Conservation (phyloP, 495 filamentous ascomycete species). For the Penicillium diatomitis region DNA sequence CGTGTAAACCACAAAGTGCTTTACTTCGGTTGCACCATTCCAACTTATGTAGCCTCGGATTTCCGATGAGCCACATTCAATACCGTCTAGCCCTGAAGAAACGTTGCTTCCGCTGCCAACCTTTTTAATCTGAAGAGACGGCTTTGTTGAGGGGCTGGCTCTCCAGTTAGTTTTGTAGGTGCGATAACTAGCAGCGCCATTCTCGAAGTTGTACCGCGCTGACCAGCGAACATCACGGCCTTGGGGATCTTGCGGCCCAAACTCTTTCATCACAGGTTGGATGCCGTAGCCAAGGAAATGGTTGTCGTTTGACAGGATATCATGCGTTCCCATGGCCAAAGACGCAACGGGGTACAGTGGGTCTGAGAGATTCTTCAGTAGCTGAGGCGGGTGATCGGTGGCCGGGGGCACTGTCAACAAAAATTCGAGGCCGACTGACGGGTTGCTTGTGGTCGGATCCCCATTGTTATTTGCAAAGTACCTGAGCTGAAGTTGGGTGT, state of each 20-base stretch:
- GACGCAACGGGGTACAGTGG: constrained; percentile 12
- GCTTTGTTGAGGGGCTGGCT: constrained; percentile 4
- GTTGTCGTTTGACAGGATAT: constrained; percentile 25
- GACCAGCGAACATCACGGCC: constrained; percentile 14
- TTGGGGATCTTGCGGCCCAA: constrained; percentile 7
- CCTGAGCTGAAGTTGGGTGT: constrained; percentile 2
- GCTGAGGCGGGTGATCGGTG: constrained; percentile 1
- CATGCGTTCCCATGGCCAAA: constrained; percentile 25
- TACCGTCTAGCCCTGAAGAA: too few relatives aligned
- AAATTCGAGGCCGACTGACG: constrained; percentile 10
- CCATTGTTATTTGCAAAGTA: constrained; percentile 14
- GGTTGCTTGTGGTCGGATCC: background rate
- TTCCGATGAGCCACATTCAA: background rate
- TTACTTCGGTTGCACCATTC: constrained; percentile 16
- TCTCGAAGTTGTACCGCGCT: constrained; percentile 7
- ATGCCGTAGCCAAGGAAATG: constrained; percentile 31
- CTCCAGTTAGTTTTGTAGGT: constrained; percentile 14
- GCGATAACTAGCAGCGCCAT: constrained; percentile 13
- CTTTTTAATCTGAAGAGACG: background rate
- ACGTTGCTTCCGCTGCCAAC: background rate
- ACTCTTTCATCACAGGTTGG: constrained; percentile 29
- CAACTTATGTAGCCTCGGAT: constrained; percentile 12
- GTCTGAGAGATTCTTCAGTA: constrained; percentile 9
- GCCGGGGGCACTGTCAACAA: constrained; percentile 11
- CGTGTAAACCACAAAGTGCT: constrained; percentile 8